A percentile compares a stretch with the other conserved stretches of the same genome.
Evolutionary conservation across 306 rosid genomes (phyloP).

Genomic region (Acacia melanoxylon): DNA sequence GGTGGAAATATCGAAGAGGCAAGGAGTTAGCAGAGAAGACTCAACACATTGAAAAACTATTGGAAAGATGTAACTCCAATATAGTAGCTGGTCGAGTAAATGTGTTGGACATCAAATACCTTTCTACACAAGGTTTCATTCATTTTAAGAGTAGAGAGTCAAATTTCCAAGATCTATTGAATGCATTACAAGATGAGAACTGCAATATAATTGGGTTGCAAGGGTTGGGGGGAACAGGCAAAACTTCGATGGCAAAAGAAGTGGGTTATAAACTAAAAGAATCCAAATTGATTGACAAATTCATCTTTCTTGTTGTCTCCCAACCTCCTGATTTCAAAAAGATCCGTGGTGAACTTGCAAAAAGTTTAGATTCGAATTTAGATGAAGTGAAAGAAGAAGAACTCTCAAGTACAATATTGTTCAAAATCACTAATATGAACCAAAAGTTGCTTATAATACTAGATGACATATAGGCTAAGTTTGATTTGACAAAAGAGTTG

Average conservation of each 20-base stretch:
- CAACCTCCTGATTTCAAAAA: too few relatives aligned
- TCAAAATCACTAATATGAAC: not conserved
- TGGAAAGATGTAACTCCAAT: not conserved
- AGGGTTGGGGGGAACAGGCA: too few relatives aligned
- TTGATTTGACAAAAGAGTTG: not conserved
- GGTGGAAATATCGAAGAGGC: not conserved
- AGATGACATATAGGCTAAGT: conserved; percentile 23
- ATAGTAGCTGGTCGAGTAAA: not conserved
- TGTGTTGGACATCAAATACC: not conserved
- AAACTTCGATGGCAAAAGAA: too few relatives aligned
- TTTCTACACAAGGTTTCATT: too few relatives aligned
- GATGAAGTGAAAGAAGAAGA: not conserved
- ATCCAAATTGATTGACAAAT: too few relatives aligned
- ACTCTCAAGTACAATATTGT: not conserved
- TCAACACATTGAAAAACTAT: too few relatives aligned
- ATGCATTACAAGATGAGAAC: too few relatives aligned
- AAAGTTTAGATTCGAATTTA: rapidly evolving
- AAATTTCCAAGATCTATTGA: too few relatives aligned
- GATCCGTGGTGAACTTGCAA: conserved; percentile 2
- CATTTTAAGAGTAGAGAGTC: too few relatives aligned
- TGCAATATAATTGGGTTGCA: too few relatives aligned
- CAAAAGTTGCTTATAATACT: conserved; percentile 22
- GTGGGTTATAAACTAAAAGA: too few relatives aligned
- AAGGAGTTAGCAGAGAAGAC: not conserved
- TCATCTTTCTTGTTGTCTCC: too few relatives aligned